Base-by-base conservation (phyloP, 2,329 filamentous ascomycete species). In the Apiospora saccharicola region DNA sequence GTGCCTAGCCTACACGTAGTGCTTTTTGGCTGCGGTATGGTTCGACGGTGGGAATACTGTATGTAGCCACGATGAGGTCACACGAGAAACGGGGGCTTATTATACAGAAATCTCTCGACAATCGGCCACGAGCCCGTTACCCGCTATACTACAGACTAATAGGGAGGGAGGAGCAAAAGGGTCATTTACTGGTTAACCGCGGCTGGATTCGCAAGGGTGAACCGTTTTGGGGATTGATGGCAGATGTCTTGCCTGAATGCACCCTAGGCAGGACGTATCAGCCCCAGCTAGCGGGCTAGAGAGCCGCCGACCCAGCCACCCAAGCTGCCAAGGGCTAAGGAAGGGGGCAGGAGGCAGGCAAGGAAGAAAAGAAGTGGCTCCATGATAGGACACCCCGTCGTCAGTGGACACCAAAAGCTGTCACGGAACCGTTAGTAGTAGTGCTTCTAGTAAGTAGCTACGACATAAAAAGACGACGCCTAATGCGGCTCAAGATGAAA, bases 31-130 rank as follows among this genome's bases (percentile, higher is more conserved):
- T 37, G 10, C 16, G 3, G n/a, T n/a, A 64, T 64, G 57, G 57
- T 64, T 41, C 30, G 57, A 64, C 57, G 57, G 57, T 64, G 34
- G 57, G 34, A 64, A 64, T 64, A 30, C 26, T 30, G 26, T 30
- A n/a, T 37, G 57, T 64, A 64, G 34, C 57, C 57, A 64, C 22
- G 34, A 64, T 64, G 57, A 64, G 57, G 57, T 64, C 57, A 64
- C 57, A 41, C 57, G 57, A 41, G 30, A 24, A 61, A 61, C 53
- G 53, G 53, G 53, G 53, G 53, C 53, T 61, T 61, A 61, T 37
- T 64, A 14, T 41, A 64, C 34, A 14, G 57, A 41, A 64, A 64
- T 64, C 57, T 64, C 34, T 64, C 53, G 53, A 61, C 53, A 61
- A 61, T 61, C 30, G 30, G 53, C 53, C 53, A 61, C 53, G 53